Evolutionary conservation across 495 filamentous ascomycete genomes (phyloP), one percentile per base, ranked within the genome.

Genomic region (Tuber magnatum): DNA sequence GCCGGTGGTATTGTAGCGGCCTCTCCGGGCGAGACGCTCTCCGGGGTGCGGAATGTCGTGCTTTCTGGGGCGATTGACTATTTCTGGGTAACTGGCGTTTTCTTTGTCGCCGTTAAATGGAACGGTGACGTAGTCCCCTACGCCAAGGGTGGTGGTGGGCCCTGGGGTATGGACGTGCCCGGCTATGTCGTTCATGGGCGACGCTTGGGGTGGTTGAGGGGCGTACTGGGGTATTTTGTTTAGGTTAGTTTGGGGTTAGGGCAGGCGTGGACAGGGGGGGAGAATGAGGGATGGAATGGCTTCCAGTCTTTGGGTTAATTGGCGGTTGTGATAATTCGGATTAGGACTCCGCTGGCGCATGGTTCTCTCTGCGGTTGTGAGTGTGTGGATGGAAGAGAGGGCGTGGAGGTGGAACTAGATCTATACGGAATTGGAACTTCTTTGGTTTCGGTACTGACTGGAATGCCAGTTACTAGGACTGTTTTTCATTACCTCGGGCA

Each of bases 261-360:
- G 42, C 44, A 32, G 22, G 22, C 7, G 69, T 71, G 35, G 69
- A 20, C 38, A n/a, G 1, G 28, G 22, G 35, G 24, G 3, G 10
- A 12, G 20, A 24, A n/a, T 38, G 28, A 24, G 28, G 9, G 48
- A 7, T n/a, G 12, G 48, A 40, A 40, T 5, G 84, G 39, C 78
- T 91, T 93, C 91, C 91, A 93, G 84, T 94, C 92, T 80, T 94
- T 94, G 4, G 92, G 92, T 82, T 94, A 94, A 35, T 88, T 89
- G 32, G 90, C 91, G 56, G 86, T 87, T 9, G 90, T 89, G 18
- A 91, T 84, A 48, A 93, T 90, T 74, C 89, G 88, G 79, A 91
- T 94, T 24, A 94, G 86, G 39, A 94, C 84, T 74, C 95, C 88
- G 74, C 88, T 86, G 6, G 71, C 39, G 9, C 48, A 51, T 22